Base-by-base conservation (phyloP, 768 basidiomycete species). In the Lentinula boryana region DNA sequence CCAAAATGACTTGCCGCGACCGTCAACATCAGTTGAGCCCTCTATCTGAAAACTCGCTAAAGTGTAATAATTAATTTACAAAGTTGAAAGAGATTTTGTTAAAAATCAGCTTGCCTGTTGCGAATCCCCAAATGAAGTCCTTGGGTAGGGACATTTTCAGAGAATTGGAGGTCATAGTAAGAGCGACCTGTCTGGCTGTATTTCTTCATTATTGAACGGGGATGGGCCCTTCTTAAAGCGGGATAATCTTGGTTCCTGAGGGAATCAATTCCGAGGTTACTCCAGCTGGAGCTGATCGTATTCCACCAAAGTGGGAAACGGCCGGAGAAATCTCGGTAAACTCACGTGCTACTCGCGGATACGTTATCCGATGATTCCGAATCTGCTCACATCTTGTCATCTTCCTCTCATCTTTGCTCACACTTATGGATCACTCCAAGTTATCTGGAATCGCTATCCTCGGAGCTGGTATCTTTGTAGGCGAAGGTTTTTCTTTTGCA, bases 391-490 rank as follows among this genome's bases (percentile, higher is more conserved):
- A 27, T 60, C 54, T 38, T 50, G 32, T 44, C 46, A 12, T 50
- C 40, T 43, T 13, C 35, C 18, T 56, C 40, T 43, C 55, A 56
- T 38, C 36, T 41, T 12, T 61, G 50, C 48, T 59, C 41, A n/a
- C 15, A 1, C 15, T 60, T 18, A 63, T 68, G 38, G 44, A 41
- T 59, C 36, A 41, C 44, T 71, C 79, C 43, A 69, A 66, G 53
- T 62, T 71, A 61, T 63, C 74, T 57, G 85, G 86, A 32, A 74
- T 90, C 60, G 93, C 92, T 27, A 82, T 95, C 66, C 82, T 94
- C 49, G 91, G 91, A 62, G 85, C 89, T 53, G 91, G 93, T 21
- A 80, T 93, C 60, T 91, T 91, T 65, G 88, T 87, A 57, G 85
- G 78, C 65, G 84, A 87, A 78, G 88, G 89, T 87, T 60, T 67